Evolutionary conservation across 2,329 filamentous ascomycete species (phyloP).

Genomic region (Thielaviopsis euricoi): DNA sequence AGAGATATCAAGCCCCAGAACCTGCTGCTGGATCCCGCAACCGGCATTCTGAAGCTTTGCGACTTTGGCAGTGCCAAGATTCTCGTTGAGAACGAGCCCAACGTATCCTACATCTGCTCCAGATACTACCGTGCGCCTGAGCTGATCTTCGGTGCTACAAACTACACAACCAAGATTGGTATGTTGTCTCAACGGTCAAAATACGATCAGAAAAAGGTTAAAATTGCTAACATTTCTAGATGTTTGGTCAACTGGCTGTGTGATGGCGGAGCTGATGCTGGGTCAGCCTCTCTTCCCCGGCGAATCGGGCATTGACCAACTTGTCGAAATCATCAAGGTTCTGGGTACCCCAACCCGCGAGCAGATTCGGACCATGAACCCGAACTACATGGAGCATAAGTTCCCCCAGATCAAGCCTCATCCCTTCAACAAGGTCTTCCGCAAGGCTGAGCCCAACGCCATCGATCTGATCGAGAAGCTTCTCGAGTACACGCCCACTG

Average conservation of each 20-base stretch:
- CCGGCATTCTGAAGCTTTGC: slow-evolving; percentile 88
- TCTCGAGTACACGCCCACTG: slow-evolving; percentile 92
- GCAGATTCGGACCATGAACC: slow-evolving; percentile 99
- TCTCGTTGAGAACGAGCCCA: slow-evolving; percentile 93
- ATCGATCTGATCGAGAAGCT: slow-evolving; percentile 90
- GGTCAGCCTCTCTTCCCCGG: slow-evolving; percentile 95
- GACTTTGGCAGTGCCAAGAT: slow-evolving; percentile 99
- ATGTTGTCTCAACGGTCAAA: slow-evolving; percentile 24
- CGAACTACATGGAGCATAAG: slow-evolving; percentile 99
- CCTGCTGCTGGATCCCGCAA: slow-evolving; percentile 77
- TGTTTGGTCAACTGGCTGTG: slow-evolving; percentile 97
- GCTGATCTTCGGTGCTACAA: slow-evolving; percentile 95
- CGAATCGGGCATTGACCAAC: slow-evolving; percentile 94
- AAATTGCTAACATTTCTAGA: slow-evolving; percentile 69
- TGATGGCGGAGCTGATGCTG: slow-evolving; percentile 98
- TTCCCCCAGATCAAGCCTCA: slow-evolving; percentile 99
- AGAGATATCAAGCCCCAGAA: slow-evolving; percentile 99
- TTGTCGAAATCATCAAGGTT: slow-evolving; percentile 99
- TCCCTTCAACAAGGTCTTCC: slow-evolving; percentile 97
- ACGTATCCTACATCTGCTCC: slow-evolving; percentile 98
- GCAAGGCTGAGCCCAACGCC: slow-evolving; percentile 81
- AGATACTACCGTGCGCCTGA: slow-evolving; percentile 97
- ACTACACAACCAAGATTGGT: slow-evolving; percentile 99
- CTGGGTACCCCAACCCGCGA: slow-evolving; percentile 90
- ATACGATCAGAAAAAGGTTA: neutral